phyloP scores from a whole-genome alignment of 768 basidiomycete species.

The Lenzites betulinus region DNA sequence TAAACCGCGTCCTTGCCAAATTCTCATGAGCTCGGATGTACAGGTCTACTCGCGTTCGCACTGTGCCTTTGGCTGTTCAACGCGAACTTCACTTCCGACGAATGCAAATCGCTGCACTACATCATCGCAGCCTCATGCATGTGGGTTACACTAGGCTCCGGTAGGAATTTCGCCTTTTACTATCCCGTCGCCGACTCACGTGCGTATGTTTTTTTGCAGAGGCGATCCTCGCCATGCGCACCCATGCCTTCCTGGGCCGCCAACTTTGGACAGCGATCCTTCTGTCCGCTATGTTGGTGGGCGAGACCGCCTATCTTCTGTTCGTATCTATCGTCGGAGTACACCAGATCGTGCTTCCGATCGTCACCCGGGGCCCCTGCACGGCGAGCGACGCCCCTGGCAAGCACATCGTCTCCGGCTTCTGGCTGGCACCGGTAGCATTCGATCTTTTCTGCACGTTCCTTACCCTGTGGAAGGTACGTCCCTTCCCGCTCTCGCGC shows the following conservation, averaged over 20 bases:
- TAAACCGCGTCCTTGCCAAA: not conserved
- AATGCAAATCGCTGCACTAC: constrained; percentile 13
- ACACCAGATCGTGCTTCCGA: constrained; percentile 9
- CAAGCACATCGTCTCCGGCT: constrained; percentile 12
- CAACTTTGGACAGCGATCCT: constrained; percentile 1
- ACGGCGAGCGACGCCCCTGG: constrained; percentile 9
- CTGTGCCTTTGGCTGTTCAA: constrained; percentile 14
- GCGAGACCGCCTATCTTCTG: constrained; percentile 6
- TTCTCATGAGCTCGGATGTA: too few relatives aligned
- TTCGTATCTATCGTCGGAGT: constrained; percentile 12
- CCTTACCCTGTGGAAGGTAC: constrained; percentile 10
- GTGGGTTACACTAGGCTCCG: constrained; percentile 15
- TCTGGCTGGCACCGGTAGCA: constrained; percentile 12
- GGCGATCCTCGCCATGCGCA: constrained; percentile 14
- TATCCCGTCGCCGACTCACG: not conserved
- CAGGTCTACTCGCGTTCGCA: constrained; percentile 1
- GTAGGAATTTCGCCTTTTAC: not conserved
- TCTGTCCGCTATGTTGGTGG: constrained; percentile 3
- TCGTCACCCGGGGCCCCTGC: constrained; percentile 9
- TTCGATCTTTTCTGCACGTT: constrained; percentile 15
- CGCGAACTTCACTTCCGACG: constrained; percentile 3
- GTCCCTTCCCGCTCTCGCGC: not conserved
- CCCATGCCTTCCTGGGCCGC: constrained; percentile 10
- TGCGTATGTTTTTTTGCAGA: not conserved
- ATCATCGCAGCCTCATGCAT: constrained; percentile 11